phyloP scores from a whole-genome alignment of 345 rosid genomes.

The Rhodamnia argentea region DNA sequence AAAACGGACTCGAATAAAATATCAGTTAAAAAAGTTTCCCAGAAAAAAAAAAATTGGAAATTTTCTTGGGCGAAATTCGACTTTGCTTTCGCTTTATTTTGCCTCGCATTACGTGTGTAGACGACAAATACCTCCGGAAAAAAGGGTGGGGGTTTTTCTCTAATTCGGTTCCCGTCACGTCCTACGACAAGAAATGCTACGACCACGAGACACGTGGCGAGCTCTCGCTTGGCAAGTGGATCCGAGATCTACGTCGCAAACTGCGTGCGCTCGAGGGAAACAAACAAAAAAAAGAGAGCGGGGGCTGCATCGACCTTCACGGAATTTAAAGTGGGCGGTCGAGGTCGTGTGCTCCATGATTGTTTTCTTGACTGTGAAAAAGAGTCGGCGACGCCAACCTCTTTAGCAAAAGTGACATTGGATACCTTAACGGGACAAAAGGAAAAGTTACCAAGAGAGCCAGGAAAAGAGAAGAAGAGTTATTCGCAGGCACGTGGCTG shows the following conservation, averaged over 20 bases:
- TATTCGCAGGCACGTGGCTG: background rate
- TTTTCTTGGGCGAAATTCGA: background rate
- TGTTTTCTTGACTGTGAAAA: background rate
- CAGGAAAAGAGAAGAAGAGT: background rate
- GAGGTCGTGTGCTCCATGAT: background rate
- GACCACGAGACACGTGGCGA: background rate
- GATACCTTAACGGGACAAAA: background rate
- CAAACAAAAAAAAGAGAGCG: too few relatives aligned
- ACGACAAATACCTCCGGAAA: background rate
- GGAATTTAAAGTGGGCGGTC: background rate
- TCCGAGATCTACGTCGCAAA: background rate
- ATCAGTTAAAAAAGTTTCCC: background rate
- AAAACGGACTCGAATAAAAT: background rate
- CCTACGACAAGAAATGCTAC: too few relatives aligned
- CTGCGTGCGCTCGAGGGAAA: background rate
- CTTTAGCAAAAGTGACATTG: background rate
- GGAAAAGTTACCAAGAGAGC: background rate
- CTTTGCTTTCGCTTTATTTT: background rate
- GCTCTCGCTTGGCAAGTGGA: background rate
- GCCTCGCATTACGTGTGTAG: background rate
- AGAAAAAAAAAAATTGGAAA: background rate
- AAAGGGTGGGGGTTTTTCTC: too few relatives aligned
- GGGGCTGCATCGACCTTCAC: background rate
- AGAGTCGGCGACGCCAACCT: background rate
- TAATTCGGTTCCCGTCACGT: background rate